Evolutionary conservation across 176 grass and related monocot genomes (phyloP), one percentile per base, ranked within the genome.

Genomic region (Avena sativa): DNA sequence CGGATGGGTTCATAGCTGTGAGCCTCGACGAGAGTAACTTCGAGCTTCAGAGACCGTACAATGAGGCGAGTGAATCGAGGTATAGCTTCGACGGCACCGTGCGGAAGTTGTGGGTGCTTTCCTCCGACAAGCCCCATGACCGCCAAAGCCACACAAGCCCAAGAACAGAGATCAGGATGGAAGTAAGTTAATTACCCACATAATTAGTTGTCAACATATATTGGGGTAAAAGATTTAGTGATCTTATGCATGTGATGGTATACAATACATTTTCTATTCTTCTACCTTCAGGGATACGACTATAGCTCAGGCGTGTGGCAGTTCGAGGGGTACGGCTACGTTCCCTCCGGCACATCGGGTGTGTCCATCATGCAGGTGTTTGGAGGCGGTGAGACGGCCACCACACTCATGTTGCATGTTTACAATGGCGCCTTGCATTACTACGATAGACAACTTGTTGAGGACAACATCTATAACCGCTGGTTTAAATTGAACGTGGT

Each of bases 401-500:
- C 77, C 3, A 76, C 88, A 20, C 60, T 90, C 15, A 90, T 90
- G 91, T 61, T 93, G 76, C 84, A 71, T 6, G 88, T 90, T 20
- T 90, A 90, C 49, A 32, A 63, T 17, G 81, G 85, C 28, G 7
- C 15, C 19, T 71, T 88, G 4, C 60, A 12, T 12, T 83, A 79
- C 77, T 88, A 90, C 76, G 3, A 79, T 20, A 0, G 26, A 13
- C 65, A 64, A 36, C 12, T 86, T 8, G 76, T 88, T 12, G 82
- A 90, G 47, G 57, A 25, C 32, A 4, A 36, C 28, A 91, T 93
- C 58, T 91, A 86, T 16, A 48, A 91, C 49, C 68, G 74, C 13
- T 93, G 92, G 89, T 93, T 93, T 64, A 58, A 66, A 26, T 50
- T 93, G 8, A 93, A 93, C 51, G 89, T 91, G 8, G 43, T 93